Base-by-base conservation (phyloP, 176 grass and related monocot genomes). In the Eragrostis curvula region DNA sequence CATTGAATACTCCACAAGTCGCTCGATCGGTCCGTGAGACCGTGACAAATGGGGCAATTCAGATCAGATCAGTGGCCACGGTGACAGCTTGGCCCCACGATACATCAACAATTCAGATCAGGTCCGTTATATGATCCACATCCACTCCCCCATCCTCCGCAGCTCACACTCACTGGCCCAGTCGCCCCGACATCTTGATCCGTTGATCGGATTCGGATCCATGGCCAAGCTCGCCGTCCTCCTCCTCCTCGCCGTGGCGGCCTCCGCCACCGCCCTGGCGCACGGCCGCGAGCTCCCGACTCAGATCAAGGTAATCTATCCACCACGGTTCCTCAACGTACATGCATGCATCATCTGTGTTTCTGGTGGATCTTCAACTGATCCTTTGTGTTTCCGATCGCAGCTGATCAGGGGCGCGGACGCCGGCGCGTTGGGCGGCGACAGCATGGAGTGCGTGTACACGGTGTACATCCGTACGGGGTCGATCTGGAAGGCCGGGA, bases 381-480 rank as follows among this genome's bases (percentile, higher is more conserved):
- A 16, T 70, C 58, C 7, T 41, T 14, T 20, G 3, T 3, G 13
- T 3, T 41, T 50, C 5, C 12, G 23, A 2, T 9, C 14, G 55
- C 82, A 88, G 85, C 74, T 83, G 25, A 23, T 24, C 40, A 58
- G 73, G 25, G 87, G 81, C 18, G 71, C 46, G 40, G 70, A 3
- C 59, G 70, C 18, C 14, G 41, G 43, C 42, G 77, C 2, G 52
- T 45, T 13, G 21, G 56, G 1, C 0, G 60, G 72, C 30, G 81
- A 85, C 18, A 77, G 83, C 50, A 40, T 42, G 67, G 81, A 83
- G 74, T 99, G 96, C 91, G 93, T 99, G 85, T 99, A 96, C 93
- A 93, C 96, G 71, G 75, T 99, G 81, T 96, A 90, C 89, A 42
- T 96, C 18, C 87, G 93, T 9, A 99, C 96, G 56, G 96, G 96